Evolutionary conservation across 179 eudicot species (phyloP).

Genomic region (Actinidia arguta): DNA sequence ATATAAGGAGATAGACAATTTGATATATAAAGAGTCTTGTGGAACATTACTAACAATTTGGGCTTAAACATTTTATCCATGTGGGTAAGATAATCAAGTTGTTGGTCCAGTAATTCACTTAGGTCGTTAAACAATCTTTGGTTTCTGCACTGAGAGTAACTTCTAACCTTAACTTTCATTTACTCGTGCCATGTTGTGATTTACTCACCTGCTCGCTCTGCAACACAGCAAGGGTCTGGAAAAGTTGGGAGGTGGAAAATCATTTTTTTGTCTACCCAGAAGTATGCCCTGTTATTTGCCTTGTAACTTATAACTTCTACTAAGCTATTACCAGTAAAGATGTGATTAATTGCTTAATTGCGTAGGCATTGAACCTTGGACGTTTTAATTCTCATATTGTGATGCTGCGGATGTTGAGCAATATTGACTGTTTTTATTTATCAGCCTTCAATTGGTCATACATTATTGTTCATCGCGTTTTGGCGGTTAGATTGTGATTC

Average conservation of each 20-base stretch:
- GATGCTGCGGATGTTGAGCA: neutral
- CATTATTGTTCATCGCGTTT: no score
- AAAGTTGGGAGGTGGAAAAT: slow-evolving; percentile 22
- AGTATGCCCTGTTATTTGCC: slow-evolving; percentile 7
- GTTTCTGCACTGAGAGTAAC: neutral
- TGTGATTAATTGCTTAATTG: neutral
- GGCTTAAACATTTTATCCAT: no score
- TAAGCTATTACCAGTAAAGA: neutral
- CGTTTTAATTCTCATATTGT: neutral
- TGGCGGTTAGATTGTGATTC: neutral
- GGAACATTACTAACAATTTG: no score
- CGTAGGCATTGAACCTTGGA: neutral
- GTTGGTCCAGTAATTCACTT: no score
- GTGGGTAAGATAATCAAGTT: no score
- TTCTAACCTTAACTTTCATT: slow-evolving; percentile 1
- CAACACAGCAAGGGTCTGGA: slow-evolving; percentile 20
- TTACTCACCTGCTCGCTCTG: slow-evolving; percentile 22
- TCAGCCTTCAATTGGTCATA: neutral
- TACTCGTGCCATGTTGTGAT: slow-evolving; percentile 9
- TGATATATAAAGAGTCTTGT: no score
- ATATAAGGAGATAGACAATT: no score
- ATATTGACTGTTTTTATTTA: neutral
- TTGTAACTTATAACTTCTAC: neutral
- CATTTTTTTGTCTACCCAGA: slow-evolving; percentile 13
- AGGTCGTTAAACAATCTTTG: neutral